phyloP scores from a whole-genome alignment of 306 rosid species.

The Datisca glomerata region DNA sequence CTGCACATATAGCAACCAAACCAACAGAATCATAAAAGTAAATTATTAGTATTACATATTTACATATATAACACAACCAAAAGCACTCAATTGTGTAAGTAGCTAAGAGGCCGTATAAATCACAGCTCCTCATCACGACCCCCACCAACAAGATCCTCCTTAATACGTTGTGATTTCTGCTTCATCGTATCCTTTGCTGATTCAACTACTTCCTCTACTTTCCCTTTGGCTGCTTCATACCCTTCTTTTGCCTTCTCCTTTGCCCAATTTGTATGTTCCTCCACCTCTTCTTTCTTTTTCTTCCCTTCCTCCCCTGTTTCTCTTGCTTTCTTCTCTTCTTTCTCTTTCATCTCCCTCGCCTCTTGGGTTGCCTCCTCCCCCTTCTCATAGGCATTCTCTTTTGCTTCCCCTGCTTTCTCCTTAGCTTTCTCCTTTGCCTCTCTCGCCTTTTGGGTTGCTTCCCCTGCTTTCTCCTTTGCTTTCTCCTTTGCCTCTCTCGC shows the following conservation, averaged over 20 bases:
- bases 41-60: too few species aligned
- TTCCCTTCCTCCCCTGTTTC: conserved; percentile 4
- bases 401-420: neutral
- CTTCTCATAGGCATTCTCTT: neutral
- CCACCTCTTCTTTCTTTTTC: neutral
- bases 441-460: neutral
- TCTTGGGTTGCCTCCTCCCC: neutral
- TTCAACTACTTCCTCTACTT: neutral
- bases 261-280: conserved; percentile 1
- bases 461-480: neutral
- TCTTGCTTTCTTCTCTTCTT: neutral
- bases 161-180: neutral
- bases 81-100: too few species aligned
- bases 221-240: neutral
- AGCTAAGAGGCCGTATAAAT: too few species aligned
- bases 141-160: neutral
- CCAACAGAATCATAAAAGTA: too few species aligned
- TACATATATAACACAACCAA: too few species aligned
- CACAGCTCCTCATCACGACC: conserved; percentile 2
- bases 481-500: neutral
- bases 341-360: conserved; percentile 2
- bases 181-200: neutral
- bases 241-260: conserved; percentile 1
- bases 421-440: neutral
- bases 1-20: too few species aligned